Base-by-base conservation (phyloP, 2,329 filamentous ascomycete genomes). In the Curvularia sp. region DNA sequence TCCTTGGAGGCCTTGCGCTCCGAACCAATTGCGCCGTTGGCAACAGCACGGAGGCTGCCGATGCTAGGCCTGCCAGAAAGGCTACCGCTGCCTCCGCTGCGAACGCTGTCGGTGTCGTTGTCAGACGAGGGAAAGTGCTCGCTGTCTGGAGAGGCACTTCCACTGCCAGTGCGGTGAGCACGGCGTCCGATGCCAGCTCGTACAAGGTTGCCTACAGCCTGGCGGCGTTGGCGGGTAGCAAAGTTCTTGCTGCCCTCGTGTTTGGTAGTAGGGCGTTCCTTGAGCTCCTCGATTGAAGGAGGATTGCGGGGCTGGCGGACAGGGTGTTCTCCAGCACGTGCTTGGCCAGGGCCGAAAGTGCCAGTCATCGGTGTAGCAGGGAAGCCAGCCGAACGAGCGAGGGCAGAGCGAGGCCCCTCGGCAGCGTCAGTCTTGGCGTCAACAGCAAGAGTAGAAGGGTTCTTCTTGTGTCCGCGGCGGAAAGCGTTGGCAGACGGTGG, bases 181-280 rank as follows among this genome's bases (percentile, higher is more conserved):
- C 94, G 92, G 59, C 95, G 91, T 73, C 93, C 92, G 63, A 95
- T 85, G 15, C 94, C 93, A 53, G 94, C 94, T 65, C 91, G 91
- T 61, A 97, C 91, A 49, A 99, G 86, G 74, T 93, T 97, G 81
- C 93, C 89, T 43, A 99, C 88, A 25, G 95, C 95, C 69, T 91
- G 93, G 64, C 94, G 92, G 59, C 95, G 92, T 72, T 96, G 93
- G 61, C 95, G 93, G 55, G 93, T 88, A 10, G 91, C 90, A 79
- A 99, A 99, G 82, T 99, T 99, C 86, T 97, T 83, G 87, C 94
- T 97, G 23, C 94, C 95, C 77, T 98, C 94, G 64, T 94, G 87
- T 80, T 93, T 97, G 66, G 92, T 89, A 8, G 94, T 98, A 1
- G 95, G 95, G 80, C 93, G 95, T 19, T 89, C 85, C 72, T 89